These are phyloP conservation scores for Cordyceps militaris DNA, from an alignment of 2,329 filamentous ascomycete species.

Conservation along the genomic window DNA sequence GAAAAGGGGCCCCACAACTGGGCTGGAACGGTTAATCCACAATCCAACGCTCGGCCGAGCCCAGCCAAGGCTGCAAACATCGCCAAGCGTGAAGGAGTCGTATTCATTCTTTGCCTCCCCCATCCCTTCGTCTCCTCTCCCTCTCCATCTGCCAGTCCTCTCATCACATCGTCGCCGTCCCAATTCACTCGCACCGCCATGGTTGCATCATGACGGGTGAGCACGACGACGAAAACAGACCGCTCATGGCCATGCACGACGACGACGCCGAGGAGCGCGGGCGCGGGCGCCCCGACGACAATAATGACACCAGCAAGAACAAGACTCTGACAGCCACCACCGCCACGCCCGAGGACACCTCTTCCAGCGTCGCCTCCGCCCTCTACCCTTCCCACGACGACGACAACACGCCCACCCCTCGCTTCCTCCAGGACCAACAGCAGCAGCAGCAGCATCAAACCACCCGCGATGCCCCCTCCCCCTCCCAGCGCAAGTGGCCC, in stretches of 20 bases:
- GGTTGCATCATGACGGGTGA: constrained; percentile 15
- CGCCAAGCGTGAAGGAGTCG: not conserved
- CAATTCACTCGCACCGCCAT: not conserved
- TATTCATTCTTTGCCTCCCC: not conserved
- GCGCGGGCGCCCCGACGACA: not conserved
- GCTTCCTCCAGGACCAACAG: constrained; percentile 51
- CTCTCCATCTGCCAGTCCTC: not conserved
- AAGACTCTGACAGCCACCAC: constrained; percentile 6
- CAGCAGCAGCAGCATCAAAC: not conserved
- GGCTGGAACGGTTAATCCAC: not conserved
- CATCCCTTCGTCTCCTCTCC: not conserved
- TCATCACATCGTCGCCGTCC: not conserved
- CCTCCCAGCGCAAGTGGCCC: constrained; percentile 36
- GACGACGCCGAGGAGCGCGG: constrained; percentile 4
- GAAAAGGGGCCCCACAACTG: not conserved
- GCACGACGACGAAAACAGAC: constrained; percentile 18
- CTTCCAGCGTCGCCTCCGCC: constrained; percentile 15
- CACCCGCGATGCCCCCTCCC: not conserved
- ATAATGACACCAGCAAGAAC: not conserved
- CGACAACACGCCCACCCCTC: constrained; percentile 41
- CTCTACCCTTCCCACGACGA: constrained; percentile 6
- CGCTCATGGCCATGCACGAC: constrained; percentile 17
- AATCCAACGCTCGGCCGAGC: not conserved
- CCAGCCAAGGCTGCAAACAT: not conserved
- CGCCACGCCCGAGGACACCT: not conserved